These are phyloP conservation scores for Neospora caninum DNA, from an alignment of 169 alveolate species.

Conservation along the genomic window DNA sequence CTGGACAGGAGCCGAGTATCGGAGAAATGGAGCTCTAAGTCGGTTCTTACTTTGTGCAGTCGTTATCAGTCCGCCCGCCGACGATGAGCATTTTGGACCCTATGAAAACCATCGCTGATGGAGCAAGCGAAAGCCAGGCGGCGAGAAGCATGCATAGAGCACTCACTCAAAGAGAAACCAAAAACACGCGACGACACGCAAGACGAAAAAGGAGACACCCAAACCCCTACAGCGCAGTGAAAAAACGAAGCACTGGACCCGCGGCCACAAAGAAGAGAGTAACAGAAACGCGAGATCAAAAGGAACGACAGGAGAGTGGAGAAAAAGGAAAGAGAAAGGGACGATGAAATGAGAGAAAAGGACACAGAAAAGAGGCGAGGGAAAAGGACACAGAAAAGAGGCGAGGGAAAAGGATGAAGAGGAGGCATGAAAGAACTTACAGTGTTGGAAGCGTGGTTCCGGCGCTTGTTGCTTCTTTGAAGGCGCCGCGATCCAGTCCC, in stretches of 20 bases:
- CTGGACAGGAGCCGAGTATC: not conserved
- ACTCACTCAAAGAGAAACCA: not conserved
- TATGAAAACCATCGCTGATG: conserved; percentile 49
- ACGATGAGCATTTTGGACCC: conserved; percentile 90
- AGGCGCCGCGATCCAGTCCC: conserved; percentile 99
- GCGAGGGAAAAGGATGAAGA: no score
- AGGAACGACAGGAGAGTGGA: no score
- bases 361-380: not conserved
- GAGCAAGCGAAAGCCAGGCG: not conserved
- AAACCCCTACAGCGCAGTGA: no score
- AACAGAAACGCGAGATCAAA: no score
- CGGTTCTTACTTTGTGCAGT: conserved; percentile 71
- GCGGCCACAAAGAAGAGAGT: no score
- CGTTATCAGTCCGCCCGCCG: conserved; percentile 96
- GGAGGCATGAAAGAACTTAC: not conserved
- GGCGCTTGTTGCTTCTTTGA: conserved; percentile 88
- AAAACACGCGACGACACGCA: not conserved
- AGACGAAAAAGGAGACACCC: no score
- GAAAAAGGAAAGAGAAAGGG: no score
- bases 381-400: not conserved
- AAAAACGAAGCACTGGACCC: no score
- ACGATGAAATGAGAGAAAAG: not conserved
- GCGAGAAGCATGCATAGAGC: not conserved
- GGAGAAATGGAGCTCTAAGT: not conserved
- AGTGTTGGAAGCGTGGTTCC: conserved; percentile 92